phyloP scores from a whole-genome alignment of 768 basidiomycete genomes.

The Leccinum subgranulosum region DNA sequence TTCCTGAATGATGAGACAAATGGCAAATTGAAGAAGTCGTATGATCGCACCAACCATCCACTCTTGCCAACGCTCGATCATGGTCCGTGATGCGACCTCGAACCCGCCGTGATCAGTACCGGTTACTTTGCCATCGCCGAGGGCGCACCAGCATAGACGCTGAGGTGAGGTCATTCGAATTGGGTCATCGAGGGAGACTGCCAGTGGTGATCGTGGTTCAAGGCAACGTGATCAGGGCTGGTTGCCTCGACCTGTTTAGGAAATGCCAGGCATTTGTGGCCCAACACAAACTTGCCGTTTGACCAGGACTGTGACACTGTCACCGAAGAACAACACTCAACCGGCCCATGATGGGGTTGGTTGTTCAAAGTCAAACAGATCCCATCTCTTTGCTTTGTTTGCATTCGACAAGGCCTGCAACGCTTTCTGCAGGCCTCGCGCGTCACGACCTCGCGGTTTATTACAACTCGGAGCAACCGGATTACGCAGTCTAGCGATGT shows the following conservation, averaged over 20 bases:
- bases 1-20: background rate
- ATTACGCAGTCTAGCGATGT: background rate
- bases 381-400: background rate
- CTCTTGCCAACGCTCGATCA: background rate
- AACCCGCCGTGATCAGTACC: background rate
- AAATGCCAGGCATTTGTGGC: background rate
- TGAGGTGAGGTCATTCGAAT: background rate
- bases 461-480: background rate
- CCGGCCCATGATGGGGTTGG: background rate
- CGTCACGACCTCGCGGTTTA: background rate
- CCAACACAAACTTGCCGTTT: too few species aligned
- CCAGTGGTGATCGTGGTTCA: too few species aligned
- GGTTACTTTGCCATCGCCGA: slow-evolving; percentile 11
- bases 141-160: background rate
- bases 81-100: background rate
- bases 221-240: background rate
- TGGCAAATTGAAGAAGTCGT: background rate
- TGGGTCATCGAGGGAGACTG: background rate
- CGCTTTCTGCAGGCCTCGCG: background rate
- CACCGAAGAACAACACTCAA: too few species aligned
- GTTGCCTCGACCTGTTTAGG: background rate
- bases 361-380: background rate
- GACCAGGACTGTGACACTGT: too few species aligned
- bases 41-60: background rate
- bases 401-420: background rate